A percentile compares a stretch with the other conserved stretches of the same genome.
These are phyloP conservation scores for Fusarium albosuccineum DNA, from an alignment of 2,329 filamentous ascomycete species.

Conservation along the genomic window DNA sequence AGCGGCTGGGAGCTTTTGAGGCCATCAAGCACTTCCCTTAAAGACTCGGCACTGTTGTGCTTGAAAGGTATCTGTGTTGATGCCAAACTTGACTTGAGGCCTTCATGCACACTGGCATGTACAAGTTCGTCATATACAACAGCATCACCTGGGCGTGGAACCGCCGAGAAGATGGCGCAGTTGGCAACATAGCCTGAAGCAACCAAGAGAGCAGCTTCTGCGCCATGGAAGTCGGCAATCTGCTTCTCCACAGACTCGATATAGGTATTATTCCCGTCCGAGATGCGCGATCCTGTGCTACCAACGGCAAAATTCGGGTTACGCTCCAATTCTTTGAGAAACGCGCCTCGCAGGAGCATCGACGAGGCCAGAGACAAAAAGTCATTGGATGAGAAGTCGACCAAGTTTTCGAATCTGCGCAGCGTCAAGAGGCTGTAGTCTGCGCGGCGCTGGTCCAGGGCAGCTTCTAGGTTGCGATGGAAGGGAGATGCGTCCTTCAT, in stretches of 20 bases:
- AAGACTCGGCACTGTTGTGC: constrained; percentile 57
- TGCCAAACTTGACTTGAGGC: constrained; percentile 69
- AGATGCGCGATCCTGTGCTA: constrained; percentile 70
- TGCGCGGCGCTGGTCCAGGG: constrained; percentile 45
- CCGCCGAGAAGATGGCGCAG: constrained; percentile 60
- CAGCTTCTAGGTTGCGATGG: constrained; percentile 49
- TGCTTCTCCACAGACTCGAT: constrained; percentile 67
- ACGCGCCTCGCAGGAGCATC: constrained; percentile 58
- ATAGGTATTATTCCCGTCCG: constrained; percentile 74
- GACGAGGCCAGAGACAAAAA: constrained; percentile 70
- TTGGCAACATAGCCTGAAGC: constrained; percentile 71
- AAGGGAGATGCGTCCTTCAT: constrained; percentile 22
- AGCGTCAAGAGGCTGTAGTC: constrained; percentile 45
- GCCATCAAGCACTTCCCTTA: constrained; percentile 52
- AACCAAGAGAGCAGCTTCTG: constrained; percentile 69
- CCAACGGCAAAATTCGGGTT: constrained; percentile 56
- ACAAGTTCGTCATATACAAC: constrained; percentile 75
- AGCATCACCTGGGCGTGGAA: constrained; percentile 65
- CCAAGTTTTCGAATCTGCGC: constrained; percentile 6
- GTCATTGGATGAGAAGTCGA: constrained; percentile 76
- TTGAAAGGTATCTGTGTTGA: constrained; percentile 57
- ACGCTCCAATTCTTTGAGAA: constrained; percentile 62
- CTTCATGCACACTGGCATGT: constrained; percentile 76
- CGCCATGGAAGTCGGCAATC: constrained; percentile 72
- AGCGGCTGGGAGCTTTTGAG: constrained; percentile 48